Evolutionary conservation across 352 stramenopile species (phyloP), one percentile per base, ranked within the genome.

Genomic region (Discostella stelligera): DNA sequence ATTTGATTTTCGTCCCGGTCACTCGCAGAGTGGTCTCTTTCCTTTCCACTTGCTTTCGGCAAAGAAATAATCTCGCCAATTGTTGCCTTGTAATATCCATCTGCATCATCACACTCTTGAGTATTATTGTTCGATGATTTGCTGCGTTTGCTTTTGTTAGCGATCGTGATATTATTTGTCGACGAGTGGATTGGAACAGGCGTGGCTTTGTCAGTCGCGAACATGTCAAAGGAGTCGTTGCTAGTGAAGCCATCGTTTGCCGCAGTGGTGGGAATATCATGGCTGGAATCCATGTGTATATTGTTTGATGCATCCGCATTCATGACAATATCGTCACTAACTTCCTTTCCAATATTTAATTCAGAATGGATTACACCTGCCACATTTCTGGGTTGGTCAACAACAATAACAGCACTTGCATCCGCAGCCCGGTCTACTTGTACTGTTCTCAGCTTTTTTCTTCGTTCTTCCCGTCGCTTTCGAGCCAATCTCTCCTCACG

Each of bases 31-130:
- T 25, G 67, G 73, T 48, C 18, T 20, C 61, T 32, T 39, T 86
- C 88, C 58, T 95, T 89, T 56, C 72, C 20, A 44, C 48, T 61
- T 49, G 68, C 37, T 50, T 65, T 81, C 44, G 71, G 59, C 30
- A 85, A 53, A 10, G 70, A 66, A 1, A 99, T 91, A 6, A 98
- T 70, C 83, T 98, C 96, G 20, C 96, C 96, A 60, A 98, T 96
- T 1, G 84, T 94, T 10, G 95, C 92, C 50, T 94, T 96, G 88
- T 99, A 99, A 84, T 99, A 99, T 8, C 97, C 97, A 50, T 99
- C 97, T 0, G 85, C 84, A 74, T 99, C 97, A 74, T 99, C 96
- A 68, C 94, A 98, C 75, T 98, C 85, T 52, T 88, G 77, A 44
- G 84, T 74, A 49, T 82, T 68, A 30, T 46, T 74, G 32, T 18